phyloP scores from a whole-genome alignment of 1,139 yeast genomes.

The Dujonia santamariae region DNA sequence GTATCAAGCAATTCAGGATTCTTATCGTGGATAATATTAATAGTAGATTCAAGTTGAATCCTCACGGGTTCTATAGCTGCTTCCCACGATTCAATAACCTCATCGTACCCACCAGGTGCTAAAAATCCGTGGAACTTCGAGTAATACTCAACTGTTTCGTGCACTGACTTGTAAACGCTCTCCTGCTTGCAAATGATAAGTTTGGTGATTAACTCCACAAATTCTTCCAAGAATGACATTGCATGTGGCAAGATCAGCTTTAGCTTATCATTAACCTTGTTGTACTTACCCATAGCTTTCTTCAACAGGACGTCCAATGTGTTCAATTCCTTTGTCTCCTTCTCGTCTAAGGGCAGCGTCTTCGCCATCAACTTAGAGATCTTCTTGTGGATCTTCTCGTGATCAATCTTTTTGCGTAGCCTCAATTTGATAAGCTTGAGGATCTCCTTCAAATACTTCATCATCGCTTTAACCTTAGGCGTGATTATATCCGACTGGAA shows the following conservation, averaged over 20 bases:
- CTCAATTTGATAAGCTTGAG: slow-evolving; percentile 44
- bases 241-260: slow-evolving; percentile 45
- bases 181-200: slow-evolving; percentile 31
- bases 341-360: slow-evolving; percentile 31
- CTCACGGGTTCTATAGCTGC: slow-evolving; percentile 25
- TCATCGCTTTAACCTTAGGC: slow-evolving; percentile 38
- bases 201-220: slow-evolving; percentile 41
- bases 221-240: slow-evolving; percentile 48
- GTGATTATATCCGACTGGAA: slow-evolving; percentile 27
- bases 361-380: slow-evolving; percentile 44
- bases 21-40: slow-evolving; percentile 25
- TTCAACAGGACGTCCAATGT: slow-evolving; percentile 27
- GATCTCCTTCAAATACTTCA: slow-evolving; percentile 30
- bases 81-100: slow-evolving; percentile 36
- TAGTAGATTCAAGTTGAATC: slow-evolving; percentile 36
- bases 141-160: slow-evolving; percentile 28
- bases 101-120: slow-evolving; percentile 11
- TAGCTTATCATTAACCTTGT: slow-evolving; percentile 37
- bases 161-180: slow-evolving; percentile 27
- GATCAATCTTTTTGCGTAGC: slow-evolving; percentile 39
- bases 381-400: slow-evolving; percentile 34
- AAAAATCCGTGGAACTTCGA: slow-evolving; percentile 39
- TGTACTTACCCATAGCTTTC: slow-evolving; percentile 28
- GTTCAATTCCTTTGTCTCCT: slow-evolving; percentile 34
- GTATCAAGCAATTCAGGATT: slow-evolving; percentile 29